phyloP scores from a whole-genome alignment of 164 flowering plant genomes.

The Cinnamomum chago region DNA sequence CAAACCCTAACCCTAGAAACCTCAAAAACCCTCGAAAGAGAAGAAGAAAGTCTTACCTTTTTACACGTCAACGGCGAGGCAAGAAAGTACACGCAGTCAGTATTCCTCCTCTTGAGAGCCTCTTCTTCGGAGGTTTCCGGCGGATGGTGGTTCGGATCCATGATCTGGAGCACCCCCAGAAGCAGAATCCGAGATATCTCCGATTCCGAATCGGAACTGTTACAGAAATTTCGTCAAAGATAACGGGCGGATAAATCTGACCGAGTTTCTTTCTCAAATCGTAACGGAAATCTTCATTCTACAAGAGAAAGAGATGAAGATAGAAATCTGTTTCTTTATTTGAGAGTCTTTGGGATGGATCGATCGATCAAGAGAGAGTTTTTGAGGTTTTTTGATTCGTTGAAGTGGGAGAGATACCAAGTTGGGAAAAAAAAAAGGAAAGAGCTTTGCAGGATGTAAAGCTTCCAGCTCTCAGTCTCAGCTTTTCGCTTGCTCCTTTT shows the following conservation, averaged over 20 bases:
- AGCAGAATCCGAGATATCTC: background rate
- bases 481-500: too few species aligned
- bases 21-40: conserved; percentile 5
- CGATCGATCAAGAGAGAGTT: too few species aligned
- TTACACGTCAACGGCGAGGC: conserved; percentile 92
- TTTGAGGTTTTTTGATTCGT: too few species aligned
- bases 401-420: too few species aligned
- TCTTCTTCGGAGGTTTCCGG: conserved; percentile 52
- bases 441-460: too few species aligned
- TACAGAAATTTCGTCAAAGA: background rate
- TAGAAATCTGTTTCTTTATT: background rate
- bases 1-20: background rate
- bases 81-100: conserved; percentile 89
- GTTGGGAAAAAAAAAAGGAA: too few species aligned
- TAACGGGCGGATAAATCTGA: background rate
- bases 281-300: too few species aligned
- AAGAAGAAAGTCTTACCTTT: conserved; percentile 41
- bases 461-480: too few species aligned
- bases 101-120: conserved; percentile 49
- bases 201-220: background rate
- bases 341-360: too few species aligned
- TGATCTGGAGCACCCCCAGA: conserved; percentile 15
- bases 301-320: background rate
- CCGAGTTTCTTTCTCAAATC: conserved; percentile 1
- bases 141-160: conserved; percentile 19